Evolutionary conservation across 495 filamentous ascomycete species (phyloP).

Genomic region (Trichocladium uniseriatum): DNA sequence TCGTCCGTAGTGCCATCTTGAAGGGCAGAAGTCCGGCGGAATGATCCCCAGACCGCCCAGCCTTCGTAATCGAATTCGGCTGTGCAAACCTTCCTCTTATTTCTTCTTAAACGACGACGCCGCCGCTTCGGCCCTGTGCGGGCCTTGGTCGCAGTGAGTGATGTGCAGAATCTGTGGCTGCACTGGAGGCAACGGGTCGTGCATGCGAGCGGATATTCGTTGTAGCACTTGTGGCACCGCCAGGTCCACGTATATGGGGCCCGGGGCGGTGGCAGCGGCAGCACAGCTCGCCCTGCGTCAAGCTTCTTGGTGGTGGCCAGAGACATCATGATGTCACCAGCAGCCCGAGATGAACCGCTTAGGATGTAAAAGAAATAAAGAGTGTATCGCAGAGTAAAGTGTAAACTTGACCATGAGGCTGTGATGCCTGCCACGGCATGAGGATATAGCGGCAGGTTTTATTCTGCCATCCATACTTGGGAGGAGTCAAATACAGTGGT

Average conservation of each 20-base stretch:
- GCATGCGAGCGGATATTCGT: slow-evolving; percentile 31
- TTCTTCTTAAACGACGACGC: not conserved
- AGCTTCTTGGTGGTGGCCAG: too few relatives aligned
- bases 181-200: slow-evolving; percentile 40
- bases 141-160: not conserved
- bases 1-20: too few relatives aligned
- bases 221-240: slow-evolving; percentile 36
- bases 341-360: too few relatives aligned
- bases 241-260: slow-evolving; percentile 28
- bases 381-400: too few relatives aligned
- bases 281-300: too few relatives aligned
- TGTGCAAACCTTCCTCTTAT: slow-evolving; percentile 6
- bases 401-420: too few relatives aligned
- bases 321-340: too few relatives aligned
- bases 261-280: not conserved
- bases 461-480: too few relatives aligned
- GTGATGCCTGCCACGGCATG: too few relatives aligned
- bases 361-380: too few relatives aligned
- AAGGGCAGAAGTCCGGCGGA: slow-evolving; percentile 12
- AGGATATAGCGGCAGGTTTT: too few relatives aligned
- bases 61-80: slow-evolving; percentile 37
- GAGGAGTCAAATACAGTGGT: too few relatives aligned
- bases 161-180: slow-evolving; percentile 33
- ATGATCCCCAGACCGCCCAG: slow-evolving; percentile 31
- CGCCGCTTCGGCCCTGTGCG: not conserved